A percentile compares a stretch with the other conserved stretches of the same genome.
These are phyloP conservation scores for Piedraia hortae DNA, from an alignment of 2,329 filamentous ascomycete species.

Conservation along the genomic window DNA sequence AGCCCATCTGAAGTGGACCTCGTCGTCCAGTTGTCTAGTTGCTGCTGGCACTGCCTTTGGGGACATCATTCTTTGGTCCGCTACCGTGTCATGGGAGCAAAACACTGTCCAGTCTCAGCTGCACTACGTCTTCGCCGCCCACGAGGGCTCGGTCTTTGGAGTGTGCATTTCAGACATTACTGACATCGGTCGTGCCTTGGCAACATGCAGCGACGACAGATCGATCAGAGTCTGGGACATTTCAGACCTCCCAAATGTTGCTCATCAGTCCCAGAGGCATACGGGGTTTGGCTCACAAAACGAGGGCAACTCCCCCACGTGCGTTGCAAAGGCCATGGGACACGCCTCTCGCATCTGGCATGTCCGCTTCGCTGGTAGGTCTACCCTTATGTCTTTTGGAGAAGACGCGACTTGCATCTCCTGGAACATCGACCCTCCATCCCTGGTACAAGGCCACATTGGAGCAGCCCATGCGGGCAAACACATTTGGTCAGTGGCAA, in stretches of 20 bases:
- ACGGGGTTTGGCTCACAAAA: constrained; percentile 17
- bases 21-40: constrained; percentile 34
- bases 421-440: constrained; percentile 22
- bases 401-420: constrained; percentile 55
- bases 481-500: constrained; percentile 57
- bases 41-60: constrained; percentile 85
- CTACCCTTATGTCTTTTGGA: constrained; percentile 48
- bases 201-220: constrained; percentile 83
- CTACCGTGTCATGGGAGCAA: constrained; percentile 11
- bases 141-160: constrained; percentile 85
- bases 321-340: constrained; percentile 49
- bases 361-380: constrained; percentile 30
- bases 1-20: constrained; percentile 41
- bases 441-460: constrained; percentile 26
- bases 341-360: constrained; percentile 80
- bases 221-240: constrained; percentile 77
- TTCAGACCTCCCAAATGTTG: constrained; percentile 20
- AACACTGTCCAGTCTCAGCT: constrained; percentile 13
- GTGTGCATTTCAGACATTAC: constrained; percentile 42
- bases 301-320: constrained; percentile 14
- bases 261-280: constrained; percentile 12
- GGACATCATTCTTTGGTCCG: constrained; percentile 76
- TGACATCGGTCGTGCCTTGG: constrained; percentile 32
- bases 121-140: constrained; percentile 33
- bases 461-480: constrained; percentile 53